Conservation (phyloP, 441 rosid genomes). For the Erodium texanum region DNA sequence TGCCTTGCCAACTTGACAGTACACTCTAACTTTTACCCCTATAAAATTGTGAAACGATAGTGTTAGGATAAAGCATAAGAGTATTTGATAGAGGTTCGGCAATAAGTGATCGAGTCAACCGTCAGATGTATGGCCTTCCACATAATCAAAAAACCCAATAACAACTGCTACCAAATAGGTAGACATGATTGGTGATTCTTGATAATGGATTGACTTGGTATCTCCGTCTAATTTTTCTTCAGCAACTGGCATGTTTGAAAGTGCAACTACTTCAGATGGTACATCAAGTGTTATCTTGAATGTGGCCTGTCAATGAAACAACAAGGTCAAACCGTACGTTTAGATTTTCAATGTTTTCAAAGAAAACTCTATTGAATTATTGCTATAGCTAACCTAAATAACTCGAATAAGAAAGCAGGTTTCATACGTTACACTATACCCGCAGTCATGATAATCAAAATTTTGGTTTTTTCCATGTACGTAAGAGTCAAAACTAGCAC, state of each 20-base stretch:
- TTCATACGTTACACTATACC: too few species aligned
- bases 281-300: conserved; percentile 82
- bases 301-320: conserved; percentile 45
- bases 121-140: conserved; percentile 85
- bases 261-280: conserved; percentile 72
- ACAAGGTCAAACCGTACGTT: neutral
- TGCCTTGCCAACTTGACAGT: conserved; percentile 81
- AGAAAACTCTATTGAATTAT: neutral
- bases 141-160: conserved; percentile 78
- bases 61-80: conserved; percentile 4
- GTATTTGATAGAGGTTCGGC: neutral
- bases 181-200: conserved; percentile 92
- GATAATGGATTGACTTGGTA: conserved; percentile 46
- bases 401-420: too few species aligned
- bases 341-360: neutral
- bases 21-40: conserved; percentile 85
- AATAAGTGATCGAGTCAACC: conserved; percentile 29
- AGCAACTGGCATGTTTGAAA: conserved; percentile 75
- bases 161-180: conserved; percentile 91
- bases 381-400: neutral
- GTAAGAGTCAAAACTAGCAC: neutral
- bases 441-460: too few species aligned
- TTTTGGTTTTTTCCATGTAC: too few species aligned
- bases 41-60: conserved; percentile 15
- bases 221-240: conserved; percentile 67